Base-by-base conservation (phyloP, 306 rosid species). In the Boehmeria nivea region DNA sequence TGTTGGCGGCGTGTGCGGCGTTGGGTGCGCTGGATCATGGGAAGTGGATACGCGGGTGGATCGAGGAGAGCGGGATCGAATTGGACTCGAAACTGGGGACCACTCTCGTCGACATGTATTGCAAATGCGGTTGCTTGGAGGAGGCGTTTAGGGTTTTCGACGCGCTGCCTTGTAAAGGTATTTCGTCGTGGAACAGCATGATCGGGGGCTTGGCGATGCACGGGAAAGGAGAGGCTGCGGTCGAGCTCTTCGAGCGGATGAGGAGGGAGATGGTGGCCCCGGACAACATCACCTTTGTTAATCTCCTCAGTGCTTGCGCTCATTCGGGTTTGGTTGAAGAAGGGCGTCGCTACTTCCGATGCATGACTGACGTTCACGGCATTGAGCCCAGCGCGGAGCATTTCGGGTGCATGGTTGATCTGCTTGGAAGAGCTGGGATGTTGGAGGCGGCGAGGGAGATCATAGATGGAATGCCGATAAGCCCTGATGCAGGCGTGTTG, bases 171-270 rank as follows among this genome's bases (percentile, higher is more conserved):
- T 77, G 78, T n/a, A 77, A 65, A 47, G 80, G 81, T 1, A 42
- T 76, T 46, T 80, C 83, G 21, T 75, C 77, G 0, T 83, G 95
- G 90, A 83, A 86, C 51, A 67, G 78, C 70, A 76, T 80, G 88
- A 80, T 86, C 62, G 80, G 95, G 24, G 95, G 91, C 52, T 65
- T 83, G 46, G 95, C 95, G 31, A 73, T 71, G 76, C 88, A 86
- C 25, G 95, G 85, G 13, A 80, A 57, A 67, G 91, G 91, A 46
- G 57, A 66, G 34, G 78, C 54, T 5, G 85, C 94, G 10, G 37
- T 76, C 33, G 65, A 76, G 27, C 73, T 76, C 55, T 78, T 81
- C 20, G 68, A 42, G 65, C 64, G 71, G 69, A 81, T 84, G 88
- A 78, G 70, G 57, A 51, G 33, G 39, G 62, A 70, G 33, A 44